Percentiles rank a stretch among this genome's conserved stretches.
These are phyloP conservation scores for Jatropha multifida DNA, from an alignment of 441 rosid genomes.

Conservation along the genomic window DNA sequence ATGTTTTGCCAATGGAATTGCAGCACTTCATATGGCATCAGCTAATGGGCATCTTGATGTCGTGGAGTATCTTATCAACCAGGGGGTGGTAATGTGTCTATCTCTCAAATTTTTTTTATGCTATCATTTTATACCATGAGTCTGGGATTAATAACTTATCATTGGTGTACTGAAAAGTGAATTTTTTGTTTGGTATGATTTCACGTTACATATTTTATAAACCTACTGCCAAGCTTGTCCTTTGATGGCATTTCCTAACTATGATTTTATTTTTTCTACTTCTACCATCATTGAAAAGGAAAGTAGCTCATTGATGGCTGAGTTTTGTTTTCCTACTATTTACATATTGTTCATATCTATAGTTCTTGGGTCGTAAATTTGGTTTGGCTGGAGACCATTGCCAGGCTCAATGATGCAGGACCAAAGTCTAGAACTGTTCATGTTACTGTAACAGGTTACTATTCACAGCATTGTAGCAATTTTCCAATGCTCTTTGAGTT, in stretches of 20 bases:
- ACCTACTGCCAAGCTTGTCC: background rate
- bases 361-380: background rate
- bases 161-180: background rate
- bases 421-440: too few species aligned
- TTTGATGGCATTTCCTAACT: background rate
- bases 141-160: background rate
- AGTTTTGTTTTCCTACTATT: background rate
- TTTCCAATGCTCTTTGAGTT: background rate
- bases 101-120: background rate
- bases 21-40: conserved; percentile 95
- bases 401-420: background rate
- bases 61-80: conserved; percentile 66
- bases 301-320: background rate
- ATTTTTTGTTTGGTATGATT: background rate
- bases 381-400: background rate
- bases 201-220: background rate
- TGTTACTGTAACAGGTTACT: too few species aligned
- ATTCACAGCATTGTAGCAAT: too few species aligned
- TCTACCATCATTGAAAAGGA: background rate
- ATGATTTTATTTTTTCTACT: background rate
- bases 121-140: background rate
- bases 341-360: background rate
- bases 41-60: conserved; percentile 76
- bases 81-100: conserved; percentile 61
- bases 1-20: conserved; percentile 22